Evolutionary conservation across 1,284 basidiomycete genomes (phyloP).

Genomic region (Melampsora americana): DNA sequence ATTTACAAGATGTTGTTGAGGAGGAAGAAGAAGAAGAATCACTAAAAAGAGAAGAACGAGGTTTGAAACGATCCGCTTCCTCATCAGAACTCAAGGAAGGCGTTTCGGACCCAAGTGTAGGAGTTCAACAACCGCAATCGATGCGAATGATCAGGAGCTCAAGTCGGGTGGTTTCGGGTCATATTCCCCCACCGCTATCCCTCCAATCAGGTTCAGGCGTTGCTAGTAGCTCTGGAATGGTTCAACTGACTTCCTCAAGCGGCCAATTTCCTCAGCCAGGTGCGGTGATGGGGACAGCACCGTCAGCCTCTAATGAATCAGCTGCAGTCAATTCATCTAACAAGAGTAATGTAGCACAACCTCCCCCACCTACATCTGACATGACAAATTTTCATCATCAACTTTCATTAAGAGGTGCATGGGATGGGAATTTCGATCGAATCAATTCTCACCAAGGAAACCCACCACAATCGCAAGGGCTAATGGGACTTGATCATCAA

Average conservation of each 20-base stretch:
- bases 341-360: too few species aligned
- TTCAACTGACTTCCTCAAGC: too few species aligned
- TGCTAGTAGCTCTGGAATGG: too few species aligned
- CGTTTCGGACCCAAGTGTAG: not conserved
- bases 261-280: too few species aligned
- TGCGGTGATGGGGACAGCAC: too few species aligned
- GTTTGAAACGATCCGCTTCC: slow-evolving; percentile 1
- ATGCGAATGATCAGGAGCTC: not conserved
- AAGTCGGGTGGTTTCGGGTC: not conserved
- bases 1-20: slow-evolving; percentile 23
- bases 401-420: too few species aligned
- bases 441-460: not conserved
- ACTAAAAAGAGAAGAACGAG: slow-evolving; percentile 3
- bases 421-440: too few species aligned
- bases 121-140: not conserved
- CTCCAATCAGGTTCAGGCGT: too few species aligned
- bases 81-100: not conserved
- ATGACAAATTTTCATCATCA: too few species aligned
- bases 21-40: slow-evolving; percentile 3
- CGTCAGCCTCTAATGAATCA: too few species aligned
- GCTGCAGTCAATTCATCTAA: too few species aligned
- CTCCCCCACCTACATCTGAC: too few species aligned
- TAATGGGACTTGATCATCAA: not conserved
- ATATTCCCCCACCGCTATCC: not conserved
- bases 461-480: not conserved